phyloP scores from a whole-genome alignment of 257 asterid genomes.

The Lavandula angustifolia region DNA sequence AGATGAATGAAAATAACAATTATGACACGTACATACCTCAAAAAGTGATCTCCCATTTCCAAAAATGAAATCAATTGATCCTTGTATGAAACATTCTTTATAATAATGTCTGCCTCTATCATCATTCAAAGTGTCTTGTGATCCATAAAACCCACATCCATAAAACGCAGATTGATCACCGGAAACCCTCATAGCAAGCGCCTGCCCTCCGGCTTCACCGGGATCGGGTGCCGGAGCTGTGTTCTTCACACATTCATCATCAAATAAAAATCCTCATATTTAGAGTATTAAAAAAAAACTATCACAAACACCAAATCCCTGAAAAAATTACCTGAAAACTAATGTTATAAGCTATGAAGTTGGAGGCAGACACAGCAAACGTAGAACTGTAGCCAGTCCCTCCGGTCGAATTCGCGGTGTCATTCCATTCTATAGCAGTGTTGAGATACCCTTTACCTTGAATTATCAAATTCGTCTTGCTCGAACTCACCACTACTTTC shows the following conservation, averaged over 20 bases:
- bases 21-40: no score
- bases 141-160: conserved; percentile 84
- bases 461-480: conserved; percentile 67
- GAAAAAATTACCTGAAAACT: conserved; percentile 64
- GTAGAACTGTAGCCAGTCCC: conserved; percentile 64
- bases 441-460: conserved; percentile 72
- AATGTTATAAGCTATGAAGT: conserved; percentile 73
- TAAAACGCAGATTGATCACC: conserved; percentile 82
- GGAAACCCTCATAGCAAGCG: conserved; percentile 58
- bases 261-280: not conserved
- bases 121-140: conserved; percentile 78
- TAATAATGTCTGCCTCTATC: conserved; percentile 80
- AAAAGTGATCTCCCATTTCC: conserved; percentile 74
- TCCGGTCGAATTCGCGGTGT: conserved; percentile 79
- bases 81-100: conserved; percentile 81
- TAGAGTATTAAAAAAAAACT: no score
- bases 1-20: no score
- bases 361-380: conserved; percentile 48
- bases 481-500: conserved; percentile 55
- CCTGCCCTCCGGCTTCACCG: conserved; percentile 69
- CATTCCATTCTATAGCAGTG: conserved; percentile 77
- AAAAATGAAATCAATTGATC: conserved; percentile 89
- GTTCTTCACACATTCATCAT: conserved; percentile 45
- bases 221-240: conserved; percentile 79
- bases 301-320: not conserved